Base-by-base conservation (phyloP, 1,284 basidiomycete genomes). In the Paramarasmius palmivorus region DNA sequence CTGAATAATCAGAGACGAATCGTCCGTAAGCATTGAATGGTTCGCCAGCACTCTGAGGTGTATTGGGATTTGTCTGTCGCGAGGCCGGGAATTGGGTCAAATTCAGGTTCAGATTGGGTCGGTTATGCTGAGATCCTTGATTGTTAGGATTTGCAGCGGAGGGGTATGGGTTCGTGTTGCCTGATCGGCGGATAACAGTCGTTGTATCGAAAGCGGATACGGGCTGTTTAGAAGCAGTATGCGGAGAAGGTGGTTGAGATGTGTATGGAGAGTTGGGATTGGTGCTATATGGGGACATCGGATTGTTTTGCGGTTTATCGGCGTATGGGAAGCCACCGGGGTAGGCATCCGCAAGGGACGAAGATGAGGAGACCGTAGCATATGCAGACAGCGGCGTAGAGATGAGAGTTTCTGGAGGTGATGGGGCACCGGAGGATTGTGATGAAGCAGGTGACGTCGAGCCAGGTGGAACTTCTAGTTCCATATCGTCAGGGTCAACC, bases 401-500 rank as follows among this genome's bases (percentile, higher is more conserved):
- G 49, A 78, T 70, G 42, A 79, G 77, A 0, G 79, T 80, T 50
- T 79, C 78, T 9, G 80, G 82, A 4, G 74, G 81, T 14, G 55
- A 57, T 25, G 52, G 55, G 26, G 55, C 49, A n/a, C 44, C 44
- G 2, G 55, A 50, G 35, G 49, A 41, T 25, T 52, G 55, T 12
- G 52, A 53, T 26, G 75, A 83, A 46, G 72, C 79, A 35, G 72
- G 79, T 14, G 75, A 78, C 39, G 62, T 77, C 19, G 55, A 49
- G 15, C 36, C 41, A 50, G 60, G 67, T 73, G 59, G 66, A 57
- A 59, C 70, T 73, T 88, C 87, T 23, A 91, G 75, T 59, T 91
- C 89, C 89, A 90, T 91, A 61, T 91, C 88, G 65, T 90, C 88
- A 0, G 86, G 75, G 64, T 90, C 88, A 59, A 89, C 87, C 0